Conservation (phyloP, 2,329 filamentous ascomycete genomes). For the Ophiostoma pallidulum region DNA sequence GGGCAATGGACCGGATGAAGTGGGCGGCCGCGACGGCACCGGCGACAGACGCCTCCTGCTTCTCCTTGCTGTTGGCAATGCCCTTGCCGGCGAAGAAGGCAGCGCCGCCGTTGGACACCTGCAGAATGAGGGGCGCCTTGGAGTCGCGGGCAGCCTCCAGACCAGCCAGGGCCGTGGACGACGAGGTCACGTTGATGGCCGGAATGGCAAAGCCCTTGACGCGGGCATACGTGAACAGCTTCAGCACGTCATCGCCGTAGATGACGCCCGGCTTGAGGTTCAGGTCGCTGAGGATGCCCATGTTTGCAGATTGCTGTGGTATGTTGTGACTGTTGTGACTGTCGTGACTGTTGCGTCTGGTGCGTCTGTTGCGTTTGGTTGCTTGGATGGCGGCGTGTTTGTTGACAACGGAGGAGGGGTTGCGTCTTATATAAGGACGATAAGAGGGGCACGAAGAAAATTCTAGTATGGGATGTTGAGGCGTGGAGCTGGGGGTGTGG, state of each 20-base stretch:
- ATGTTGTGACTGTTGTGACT: neutral
- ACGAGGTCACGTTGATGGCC: conserved; percentile 89
- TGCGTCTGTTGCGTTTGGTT: neutral
- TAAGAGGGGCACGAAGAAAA: conserved; percentile 13
- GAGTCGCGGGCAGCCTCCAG: conserved; percentile 92
- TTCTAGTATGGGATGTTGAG: conserved; percentile 3
- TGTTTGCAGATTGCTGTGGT: conserved; percentile 14
- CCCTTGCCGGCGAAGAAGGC: conserved; percentile 92
- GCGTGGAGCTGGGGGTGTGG: conserved; percentile 8
- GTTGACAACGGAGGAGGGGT: conserved; percentile 10
- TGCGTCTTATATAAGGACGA: neutral
- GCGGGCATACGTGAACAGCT: conserved; percentile 82
- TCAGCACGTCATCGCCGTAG: conserved; percentile 44
- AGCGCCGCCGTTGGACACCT: conserved; percentile 86
- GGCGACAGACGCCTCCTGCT: conserved; percentile 82
- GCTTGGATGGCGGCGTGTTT: neutral
- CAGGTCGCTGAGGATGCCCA: conserved; percentile 30
- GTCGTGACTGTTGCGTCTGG: too few relatives aligned
- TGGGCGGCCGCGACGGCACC: conserved; percentile 84
- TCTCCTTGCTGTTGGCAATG: conserved; percentile 70
- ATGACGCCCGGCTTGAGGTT: conserved; percentile 46
- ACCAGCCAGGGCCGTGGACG: conserved; percentile 48
- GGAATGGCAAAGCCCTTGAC: conserved; percentile 83
- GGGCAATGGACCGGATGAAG: conserved; percentile 84
- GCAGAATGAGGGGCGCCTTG: conserved; percentile 86